Conservation (phyloP, 352 stramenopile genomes). For the Globisporangium ultimum region DNA sequence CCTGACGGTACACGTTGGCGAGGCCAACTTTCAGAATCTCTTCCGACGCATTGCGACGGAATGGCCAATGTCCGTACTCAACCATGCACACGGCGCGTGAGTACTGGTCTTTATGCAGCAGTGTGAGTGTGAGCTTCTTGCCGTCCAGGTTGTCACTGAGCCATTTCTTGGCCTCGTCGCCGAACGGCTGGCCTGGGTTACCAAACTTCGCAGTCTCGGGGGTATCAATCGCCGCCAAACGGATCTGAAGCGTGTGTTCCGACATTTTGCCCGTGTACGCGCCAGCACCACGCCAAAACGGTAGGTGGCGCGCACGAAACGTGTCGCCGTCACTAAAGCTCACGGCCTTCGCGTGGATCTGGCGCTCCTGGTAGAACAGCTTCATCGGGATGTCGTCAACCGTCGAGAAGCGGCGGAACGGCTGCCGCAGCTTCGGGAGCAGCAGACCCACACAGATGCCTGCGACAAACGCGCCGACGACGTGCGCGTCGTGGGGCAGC, state of each 20-base stretch:
- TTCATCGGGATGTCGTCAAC: constrained; percentile 76
- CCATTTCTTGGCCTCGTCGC: constrained; percentile 78
- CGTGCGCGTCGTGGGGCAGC: constrained; percentile 32
- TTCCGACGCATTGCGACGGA: constrained; percentile 72
- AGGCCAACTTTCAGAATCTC: constrained; percentile 79
- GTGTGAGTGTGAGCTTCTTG: constrained; percentile 59
- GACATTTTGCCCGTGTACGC: constrained; percentile 55
- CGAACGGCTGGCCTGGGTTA: constrained; percentile 68
- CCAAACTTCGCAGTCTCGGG: constrained; percentile 87
- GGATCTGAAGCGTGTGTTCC: constrained; percentile 82
- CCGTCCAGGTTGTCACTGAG: constrained; percentile 42
- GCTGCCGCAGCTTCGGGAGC: constrained; percentile 49
- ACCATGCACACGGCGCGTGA: constrained; percentile 80
- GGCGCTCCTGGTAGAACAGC: constrained; percentile 63
- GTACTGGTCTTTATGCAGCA: constrained; percentile 86
- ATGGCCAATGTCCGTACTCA: constrained; percentile 75
- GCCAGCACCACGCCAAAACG: constrained; percentile 38
- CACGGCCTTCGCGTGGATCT: constrained; percentile 47
- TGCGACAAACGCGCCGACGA: constrained; percentile 47
- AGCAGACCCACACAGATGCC: constrained; percentile 56
- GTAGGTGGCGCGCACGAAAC: constrained; percentile 70
- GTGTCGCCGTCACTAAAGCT: constrained; percentile 81
- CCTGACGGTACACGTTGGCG: constrained; percentile 71
- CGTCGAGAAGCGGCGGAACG: constrained; percentile 69
- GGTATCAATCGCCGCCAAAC: constrained; percentile 79